These are phyloP conservation scores for Aspergillus puulaauensis DNA, from an alignment of 2,329 filamentous ascomycete genomes.

Conservation along the genomic window DNA sequence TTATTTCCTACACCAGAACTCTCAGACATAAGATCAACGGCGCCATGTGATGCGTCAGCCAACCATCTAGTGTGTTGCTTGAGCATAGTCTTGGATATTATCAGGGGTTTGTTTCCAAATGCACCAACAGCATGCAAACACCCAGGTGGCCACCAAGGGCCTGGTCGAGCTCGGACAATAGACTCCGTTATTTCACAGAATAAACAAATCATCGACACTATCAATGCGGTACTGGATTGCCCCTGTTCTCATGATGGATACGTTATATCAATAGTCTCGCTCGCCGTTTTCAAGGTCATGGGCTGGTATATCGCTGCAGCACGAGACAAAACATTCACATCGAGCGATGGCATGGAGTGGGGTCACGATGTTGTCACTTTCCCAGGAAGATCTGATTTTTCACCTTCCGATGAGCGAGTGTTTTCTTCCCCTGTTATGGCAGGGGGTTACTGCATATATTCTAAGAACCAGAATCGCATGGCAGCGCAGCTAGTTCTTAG, in stretches of 20 bases:
- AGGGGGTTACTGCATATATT: background rate
- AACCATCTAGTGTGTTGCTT: background rate
- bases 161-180: background rate
- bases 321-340: background rate
- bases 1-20: background rate
- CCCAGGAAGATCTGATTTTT: background rate
- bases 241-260: constrained; percentile 6
- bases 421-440: background rate
- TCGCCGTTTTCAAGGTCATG: constrained; percentile 5
- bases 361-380: background rate
- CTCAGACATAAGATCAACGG: background rate
- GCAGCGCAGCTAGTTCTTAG: constrained; percentile 5
- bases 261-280: background rate
- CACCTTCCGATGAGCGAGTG: background rate
- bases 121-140: background rate
- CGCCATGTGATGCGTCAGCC: background rate
- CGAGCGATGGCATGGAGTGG: background rate
- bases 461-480: background rate
- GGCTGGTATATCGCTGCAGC: constrained; percentile 6
- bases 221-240: constrained; percentile 1
- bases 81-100: background rate
- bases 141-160: background rate
- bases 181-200: constrained; percentile 4
- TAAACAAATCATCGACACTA: constrained; percentile 1
- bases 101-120: background rate